Conservation (phyloP, 2,329 filamentous ascomycete species). For the Coniochaeta pulveracea region DNA sequence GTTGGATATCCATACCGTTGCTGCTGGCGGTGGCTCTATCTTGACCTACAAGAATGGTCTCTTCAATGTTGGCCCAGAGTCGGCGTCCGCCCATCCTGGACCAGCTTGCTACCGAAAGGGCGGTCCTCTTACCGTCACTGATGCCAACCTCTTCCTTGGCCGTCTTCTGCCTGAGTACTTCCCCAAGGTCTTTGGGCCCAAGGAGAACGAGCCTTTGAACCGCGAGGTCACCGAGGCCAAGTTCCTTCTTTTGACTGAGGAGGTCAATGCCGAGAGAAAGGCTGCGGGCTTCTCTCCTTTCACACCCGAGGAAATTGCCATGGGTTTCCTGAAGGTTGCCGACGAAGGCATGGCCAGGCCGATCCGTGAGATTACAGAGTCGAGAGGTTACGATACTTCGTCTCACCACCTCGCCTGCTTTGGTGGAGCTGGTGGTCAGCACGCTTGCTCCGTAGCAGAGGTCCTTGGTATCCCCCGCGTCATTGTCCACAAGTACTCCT, state of each 20-base stretch:
- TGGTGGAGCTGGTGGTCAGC: slow-evolving; percentile 61
- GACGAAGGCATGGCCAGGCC: slow-evolving; percentile 63
- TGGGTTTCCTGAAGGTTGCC: slow-evolving; percentile 60
- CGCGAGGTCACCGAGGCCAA: slow-evolving; percentile 47
- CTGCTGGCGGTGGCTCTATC: slow-evolving; percentile 23
- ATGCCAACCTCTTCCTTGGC: slow-evolving; percentile 58
- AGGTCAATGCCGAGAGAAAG: slow-evolving; percentile 47
- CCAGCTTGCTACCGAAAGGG: slow-evolving; percentile 60
- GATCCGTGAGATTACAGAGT: slow-evolving; percentile 60
- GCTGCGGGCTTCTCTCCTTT: slow-evolving; percentile 27
- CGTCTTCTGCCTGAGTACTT: slow-evolving; percentile 57
- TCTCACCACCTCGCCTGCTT: slow-evolving; percentile 61
- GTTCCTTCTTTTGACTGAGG: slow-evolving; percentile 50
- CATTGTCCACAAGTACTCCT: slow-evolving; percentile 58
- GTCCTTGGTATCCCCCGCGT: slow-evolving; percentile 60
- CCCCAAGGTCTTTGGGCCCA: slow-evolving; percentile 62
- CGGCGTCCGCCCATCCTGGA: slow-evolving; percentile 57
- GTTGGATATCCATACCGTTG: slow-evolving; percentile 58
- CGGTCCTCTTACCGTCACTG: slow-evolving; percentile 58
- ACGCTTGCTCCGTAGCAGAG: slow-evolving; percentile 57
- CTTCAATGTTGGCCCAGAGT: slow-evolving; percentile 55
- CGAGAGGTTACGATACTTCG: slow-evolving; percentile 58
- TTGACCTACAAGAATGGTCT: slow-evolving; percentile 54
- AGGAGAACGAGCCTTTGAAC: slow-evolving; percentile 56
- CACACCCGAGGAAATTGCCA: slow-evolving; percentile 55